These are phyloP conservation scores for Coemansia sp. DNA, from an alignment of 192 early-diverging fungal genomes.

Conservation along the genomic window DNA sequence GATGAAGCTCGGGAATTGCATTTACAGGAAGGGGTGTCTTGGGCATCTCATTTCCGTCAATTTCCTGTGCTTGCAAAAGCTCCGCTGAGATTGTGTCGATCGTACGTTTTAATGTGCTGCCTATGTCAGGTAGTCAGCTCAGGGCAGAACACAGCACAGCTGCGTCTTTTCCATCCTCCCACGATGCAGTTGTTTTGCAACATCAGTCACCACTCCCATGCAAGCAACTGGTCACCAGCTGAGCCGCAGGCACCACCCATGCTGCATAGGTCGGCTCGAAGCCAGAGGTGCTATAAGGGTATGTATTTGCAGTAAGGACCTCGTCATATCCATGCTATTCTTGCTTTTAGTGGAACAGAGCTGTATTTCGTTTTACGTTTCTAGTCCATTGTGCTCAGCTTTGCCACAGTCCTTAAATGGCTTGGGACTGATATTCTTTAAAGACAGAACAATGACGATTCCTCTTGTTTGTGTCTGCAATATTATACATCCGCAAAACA, in stretches of 20 bases:
- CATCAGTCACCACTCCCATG: no score
- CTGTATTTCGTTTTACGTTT: background rate
- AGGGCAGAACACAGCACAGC: background rate
- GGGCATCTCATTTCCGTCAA: background rate
- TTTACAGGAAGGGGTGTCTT: background rate
- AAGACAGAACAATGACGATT: background rate
- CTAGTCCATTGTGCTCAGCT: background rate
- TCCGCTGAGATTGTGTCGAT: background rate
- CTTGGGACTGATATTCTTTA: background rate
- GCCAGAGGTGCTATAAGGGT: background rate
- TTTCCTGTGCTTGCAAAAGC: background rate
- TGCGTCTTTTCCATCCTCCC: background rate
- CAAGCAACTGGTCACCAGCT: background rate
- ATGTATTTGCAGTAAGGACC: background rate
- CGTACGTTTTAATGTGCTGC: background rate
- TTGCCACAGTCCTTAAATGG: background rate
- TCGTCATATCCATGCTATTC: background rate
- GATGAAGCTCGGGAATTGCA: background rate
- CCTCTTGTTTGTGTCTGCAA: background rate
- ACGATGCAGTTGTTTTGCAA: background rate
- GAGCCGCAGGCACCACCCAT: background rate
- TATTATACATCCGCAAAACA: background rate
- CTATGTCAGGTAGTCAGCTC: background rate
- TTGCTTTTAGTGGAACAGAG: background rate
- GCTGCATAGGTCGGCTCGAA: background rate